A percentile compares a stretch with the other conserved stretches of the same genome.
phyloP scores from a whole-genome alignment of 352 stramenopile genomes.

The Phytopythium cucurbitacearum region DNA sequence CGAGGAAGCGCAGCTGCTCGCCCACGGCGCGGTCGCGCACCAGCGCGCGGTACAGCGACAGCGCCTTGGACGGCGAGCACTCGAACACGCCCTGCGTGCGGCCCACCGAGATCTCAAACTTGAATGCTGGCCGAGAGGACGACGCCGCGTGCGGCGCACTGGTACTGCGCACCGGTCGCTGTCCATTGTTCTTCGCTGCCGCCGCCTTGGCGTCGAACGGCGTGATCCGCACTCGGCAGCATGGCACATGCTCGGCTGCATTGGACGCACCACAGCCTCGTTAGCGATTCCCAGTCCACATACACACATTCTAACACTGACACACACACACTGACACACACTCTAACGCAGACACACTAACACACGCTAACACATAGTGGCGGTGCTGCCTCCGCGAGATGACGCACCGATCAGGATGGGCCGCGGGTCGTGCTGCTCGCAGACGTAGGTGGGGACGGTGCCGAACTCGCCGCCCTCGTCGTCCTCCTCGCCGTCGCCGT shows the following conservation, averaged over 20 bases:
- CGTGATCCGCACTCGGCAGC: conserved; percentile 52
- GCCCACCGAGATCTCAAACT: conserved; percentile 68
- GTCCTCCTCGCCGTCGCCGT: conserved; percentile 25
- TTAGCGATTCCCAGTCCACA: too few species aligned
- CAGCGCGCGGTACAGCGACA: conserved; percentile 58
- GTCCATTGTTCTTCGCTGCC: too few species aligned
- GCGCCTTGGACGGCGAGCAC: conserved; percentile 52
- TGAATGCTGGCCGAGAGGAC: conserved; percentile 28
- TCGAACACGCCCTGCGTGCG: conserved; percentile 49
- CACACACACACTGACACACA: neutral
- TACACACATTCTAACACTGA: too few species aligned
- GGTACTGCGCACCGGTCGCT: too few species aligned
- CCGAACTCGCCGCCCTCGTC: conserved; percentile 21
- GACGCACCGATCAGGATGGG: conserved; percentile 53
- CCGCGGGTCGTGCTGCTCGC: conserved; percentile 73
- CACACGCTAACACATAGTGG: too few species aligned
- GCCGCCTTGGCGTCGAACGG: conserved; percentile 19
- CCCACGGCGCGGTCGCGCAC: conserved; percentile 38
- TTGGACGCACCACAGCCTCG: too few species aligned
- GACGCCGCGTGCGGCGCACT: conserved; percentile 8
- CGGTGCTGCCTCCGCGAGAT: too few species aligned
- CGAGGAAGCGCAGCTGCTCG: conserved; percentile 56
- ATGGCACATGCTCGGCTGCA: conserved; percentile 61
- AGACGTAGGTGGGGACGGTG: conserved; percentile 63
- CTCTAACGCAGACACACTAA: neutral